Conservation (phyloP, 805 yeast genomes). For the Spathaspora boniae region DNA sequence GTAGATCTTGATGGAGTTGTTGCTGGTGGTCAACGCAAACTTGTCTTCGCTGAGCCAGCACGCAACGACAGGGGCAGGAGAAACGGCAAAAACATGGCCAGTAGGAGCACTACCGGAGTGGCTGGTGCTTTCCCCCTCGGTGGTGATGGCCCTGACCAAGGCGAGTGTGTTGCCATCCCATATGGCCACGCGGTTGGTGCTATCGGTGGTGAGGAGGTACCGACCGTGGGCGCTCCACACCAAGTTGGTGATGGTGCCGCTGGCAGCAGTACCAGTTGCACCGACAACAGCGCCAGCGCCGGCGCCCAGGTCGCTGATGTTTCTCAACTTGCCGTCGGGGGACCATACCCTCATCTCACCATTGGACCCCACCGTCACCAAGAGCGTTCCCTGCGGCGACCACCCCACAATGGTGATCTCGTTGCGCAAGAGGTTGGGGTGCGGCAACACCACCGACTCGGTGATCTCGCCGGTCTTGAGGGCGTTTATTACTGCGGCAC, state of each 20-base stretch:
- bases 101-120: not conserved
- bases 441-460: constrained; percentile 27
- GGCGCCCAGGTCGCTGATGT: constrained; percentile 29
- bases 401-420: constrained; percentile 45
- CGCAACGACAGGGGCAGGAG: constrained; percentile 30
- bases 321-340: constrained; percentile 60
- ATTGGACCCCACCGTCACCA: constrained; percentile 61
- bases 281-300: constrained; percentile 34
- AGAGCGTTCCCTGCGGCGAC: constrained; percentile 61
- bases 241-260: constrained; percentile 44
- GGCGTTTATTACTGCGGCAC: constrained; percentile 44
- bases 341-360: constrained; percentile 85
- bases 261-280: constrained; percentile 8
- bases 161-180: constrained; percentile 59
- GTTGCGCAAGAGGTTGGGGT: constrained; percentile 23
- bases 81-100: not conserved
- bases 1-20: constrained; percentile 53
- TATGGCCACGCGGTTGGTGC: constrained; percentile 36
- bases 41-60: constrained; percentile 71
- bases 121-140: constrained; percentile 8
- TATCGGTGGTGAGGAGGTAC: constrained; percentile 58
- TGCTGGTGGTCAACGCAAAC: constrained; percentile 66
- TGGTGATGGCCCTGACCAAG: constrained; percentile 24
- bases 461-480: constrained; percentile 25
- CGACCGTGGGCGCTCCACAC: constrained; percentile 60